These are phyloP conservation scores for Aureobasidium sp. DNA, from an alignment of 2,329 filamentous ascomycete species.

Conservation along the genomic window DNA sequence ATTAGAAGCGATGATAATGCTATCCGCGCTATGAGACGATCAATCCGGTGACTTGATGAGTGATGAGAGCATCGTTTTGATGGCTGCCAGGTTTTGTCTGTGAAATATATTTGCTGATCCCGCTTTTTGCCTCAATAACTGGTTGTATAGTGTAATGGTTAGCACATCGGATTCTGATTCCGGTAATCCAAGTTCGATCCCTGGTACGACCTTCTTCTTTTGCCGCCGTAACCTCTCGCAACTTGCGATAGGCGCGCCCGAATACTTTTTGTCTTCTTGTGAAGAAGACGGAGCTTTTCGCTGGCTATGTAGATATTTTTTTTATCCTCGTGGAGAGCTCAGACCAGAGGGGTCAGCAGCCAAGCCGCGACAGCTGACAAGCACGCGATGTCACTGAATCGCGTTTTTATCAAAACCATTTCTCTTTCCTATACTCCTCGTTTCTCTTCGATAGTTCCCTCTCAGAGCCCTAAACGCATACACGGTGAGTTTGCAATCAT, in stretches of 20 bases:
- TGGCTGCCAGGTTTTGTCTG: too few species aligned
- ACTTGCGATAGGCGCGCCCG: too few species aligned
- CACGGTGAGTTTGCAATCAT: background rate
- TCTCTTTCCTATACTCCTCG: too few species aligned
- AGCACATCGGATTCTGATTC: conserved; percentile 14
- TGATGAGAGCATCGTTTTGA: too few species aligned
- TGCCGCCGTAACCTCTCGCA: background rate
- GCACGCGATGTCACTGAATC: background rate
- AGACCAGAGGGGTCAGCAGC: background rate
- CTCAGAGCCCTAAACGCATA: background rate
- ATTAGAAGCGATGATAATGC: too few species aligned
- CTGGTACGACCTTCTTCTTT: conserved; percentile 10
- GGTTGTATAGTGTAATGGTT: conserved; percentile 14
- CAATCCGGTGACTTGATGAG: too few species aligned
- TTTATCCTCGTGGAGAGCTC: background rate
- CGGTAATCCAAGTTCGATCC: conserved; percentile 13
- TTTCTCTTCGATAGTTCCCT: too few species aligned
- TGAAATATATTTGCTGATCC: rapidly evolving
- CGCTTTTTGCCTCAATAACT: background rate
- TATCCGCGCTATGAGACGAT: too few species aligned
- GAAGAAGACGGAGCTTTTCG: background rate
- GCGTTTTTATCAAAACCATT: background rate
- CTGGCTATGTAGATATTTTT: background rate
- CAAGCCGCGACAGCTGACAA: background rate
- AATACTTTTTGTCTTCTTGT: too few species aligned